These are phyloP conservation scores for Dryas octopetala DNA, from an alignment of 306 rosid species.

Conservation along the genomic window DNA sequence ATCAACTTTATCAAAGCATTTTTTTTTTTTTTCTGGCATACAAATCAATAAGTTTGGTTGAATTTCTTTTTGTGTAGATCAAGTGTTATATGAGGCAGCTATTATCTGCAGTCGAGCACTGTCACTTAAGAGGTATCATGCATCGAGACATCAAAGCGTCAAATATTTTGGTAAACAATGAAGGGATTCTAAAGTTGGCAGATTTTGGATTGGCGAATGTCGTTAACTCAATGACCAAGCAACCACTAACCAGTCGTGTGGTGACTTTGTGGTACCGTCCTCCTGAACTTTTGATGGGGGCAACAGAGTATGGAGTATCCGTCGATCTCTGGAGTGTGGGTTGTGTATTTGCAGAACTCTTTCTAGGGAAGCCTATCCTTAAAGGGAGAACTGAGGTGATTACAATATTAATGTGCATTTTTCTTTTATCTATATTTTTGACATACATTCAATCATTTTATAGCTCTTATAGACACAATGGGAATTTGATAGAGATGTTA, in stretches of 20 bases:
- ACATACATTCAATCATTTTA: not conserved
- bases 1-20: not conserved
- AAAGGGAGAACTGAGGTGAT: conserved; percentile 98
- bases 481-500: too few species aligned
- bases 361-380: conserved; percentile 72
- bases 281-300: conserved; percentile 95
- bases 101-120: conserved; percentile 90
- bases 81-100: conserved; percentile 97
- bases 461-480: not conserved
- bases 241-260: conserved; percentile 81
- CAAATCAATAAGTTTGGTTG: not conserved
- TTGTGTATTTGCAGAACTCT: conserved; percentile 91
- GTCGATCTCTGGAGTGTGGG: conserved; percentile 99
- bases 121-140: conserved; percentile 89
- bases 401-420: not conserved
- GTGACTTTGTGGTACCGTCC: conserved; percentile 99
- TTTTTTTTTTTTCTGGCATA: too few species aligned
- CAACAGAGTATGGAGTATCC: conserved; percentile 77
- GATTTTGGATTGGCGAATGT: conserved; percentile 96
- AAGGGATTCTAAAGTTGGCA: conserved; percentile 83
- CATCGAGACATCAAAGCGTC: conserved; percentile 92
- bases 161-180: conserved; percentile 81
- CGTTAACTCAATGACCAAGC: conserved; percentile 52
- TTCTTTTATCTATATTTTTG: too few species aligned
- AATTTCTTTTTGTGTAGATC: conserved; percentile 40